These are phyloP conservation scores for Alternaria metachromatica DNA, from an alignment of 2,329 filamentous ascomycete species.

Conservation along the genomic window DNA sequence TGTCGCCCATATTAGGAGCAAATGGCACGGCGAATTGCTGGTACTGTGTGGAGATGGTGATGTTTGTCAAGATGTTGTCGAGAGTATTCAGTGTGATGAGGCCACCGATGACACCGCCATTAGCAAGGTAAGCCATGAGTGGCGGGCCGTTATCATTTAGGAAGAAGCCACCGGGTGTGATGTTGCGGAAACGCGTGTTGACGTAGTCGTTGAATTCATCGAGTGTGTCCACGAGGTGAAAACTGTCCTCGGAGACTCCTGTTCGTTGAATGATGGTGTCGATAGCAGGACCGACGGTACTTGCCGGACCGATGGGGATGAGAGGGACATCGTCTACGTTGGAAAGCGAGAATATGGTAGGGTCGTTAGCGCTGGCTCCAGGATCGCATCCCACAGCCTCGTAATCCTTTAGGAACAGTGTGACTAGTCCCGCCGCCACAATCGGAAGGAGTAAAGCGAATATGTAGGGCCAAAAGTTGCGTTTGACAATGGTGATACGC, in stretches of 20 bases:
- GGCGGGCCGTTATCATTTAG: constrained; percentile 68
- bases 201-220: constrained; percentile 74
- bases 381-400: constrained; percentile 57
- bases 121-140: constrained; percentile 74
- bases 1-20: constrained; percentile 71
- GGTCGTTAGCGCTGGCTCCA: constrained; percentile 42
- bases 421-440: constrained; percentile 78
- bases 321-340: constrained; percentile 32
- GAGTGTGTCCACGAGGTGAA: constrained; percentile 67
- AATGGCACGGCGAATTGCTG: constrained; percentile 78
- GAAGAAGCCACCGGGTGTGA: constrained; percentile 83
- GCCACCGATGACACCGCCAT: constrained; percentile 67
- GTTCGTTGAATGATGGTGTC: constrained; percentile 37
- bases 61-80: constrained; percentile 74
- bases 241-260: constrained; percentile 31
- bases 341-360: constrained; percentile 37
- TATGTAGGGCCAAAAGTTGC: constrained; percentile 78
- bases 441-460: constrained; percentile 80
- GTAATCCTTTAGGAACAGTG: constrained; percentile 72
- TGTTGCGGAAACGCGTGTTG: constrained; percentile 65
- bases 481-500: constrained; percentile 75
- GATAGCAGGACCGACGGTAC: constrained; percentile 34
- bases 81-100: constrained; percentile 89
- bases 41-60: constrained; percentile 74
- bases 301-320: constrained; percentile 52